Evolutionary conservation across 345 rosid genomes (phyloP).

Genomic region (Gossypioides kirkii): DNA sequence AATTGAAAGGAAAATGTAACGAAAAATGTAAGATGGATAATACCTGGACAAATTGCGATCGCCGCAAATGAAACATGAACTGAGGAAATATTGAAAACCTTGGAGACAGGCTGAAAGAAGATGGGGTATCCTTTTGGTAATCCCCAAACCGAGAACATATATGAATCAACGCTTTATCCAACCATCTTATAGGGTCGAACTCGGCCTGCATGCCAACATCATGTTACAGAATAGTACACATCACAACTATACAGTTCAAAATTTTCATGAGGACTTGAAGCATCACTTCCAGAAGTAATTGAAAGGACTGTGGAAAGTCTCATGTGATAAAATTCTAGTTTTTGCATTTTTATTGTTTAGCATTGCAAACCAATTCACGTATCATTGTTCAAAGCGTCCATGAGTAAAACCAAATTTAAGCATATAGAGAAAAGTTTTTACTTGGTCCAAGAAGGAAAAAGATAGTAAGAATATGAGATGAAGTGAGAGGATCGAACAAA

Average conservation of each 20-base stretch:
- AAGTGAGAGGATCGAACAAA: neutral
- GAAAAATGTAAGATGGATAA: neutral
- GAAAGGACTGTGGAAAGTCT: neutral
- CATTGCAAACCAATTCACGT: neutral
- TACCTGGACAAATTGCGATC: constrained; percentile 99
- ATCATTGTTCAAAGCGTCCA: neutral
- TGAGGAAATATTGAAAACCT: constrained; percentile 84
- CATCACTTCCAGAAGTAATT: neutral
- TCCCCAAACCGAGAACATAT: constrained; percentile 85
- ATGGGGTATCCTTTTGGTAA: constrained; percentile 71
- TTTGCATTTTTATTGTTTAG: neutral
- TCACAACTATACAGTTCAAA: neutral
- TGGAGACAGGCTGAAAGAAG: constrained; percentile 76
- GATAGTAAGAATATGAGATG: neutral
- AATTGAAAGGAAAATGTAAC: neutral
- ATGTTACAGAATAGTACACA: constrained; percentile 13
- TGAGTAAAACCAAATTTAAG: neutral
- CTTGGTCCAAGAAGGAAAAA: neutral
- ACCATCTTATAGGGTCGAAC: constrained; percentile 93
- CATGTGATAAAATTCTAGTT: neutral
- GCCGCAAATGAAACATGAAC: constrained; percentile 84
- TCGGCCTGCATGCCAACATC: constrained; percentile 50
- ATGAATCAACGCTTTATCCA: constrained; percentile 78
- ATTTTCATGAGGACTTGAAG: neutral
- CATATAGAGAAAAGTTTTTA: neutral